Percentiles rank a stretch among this genome's conserved stretches.
Conservation (phyloP, 202 grass and related monocot species). For the Sporobolus alterniflorus region DNA sequence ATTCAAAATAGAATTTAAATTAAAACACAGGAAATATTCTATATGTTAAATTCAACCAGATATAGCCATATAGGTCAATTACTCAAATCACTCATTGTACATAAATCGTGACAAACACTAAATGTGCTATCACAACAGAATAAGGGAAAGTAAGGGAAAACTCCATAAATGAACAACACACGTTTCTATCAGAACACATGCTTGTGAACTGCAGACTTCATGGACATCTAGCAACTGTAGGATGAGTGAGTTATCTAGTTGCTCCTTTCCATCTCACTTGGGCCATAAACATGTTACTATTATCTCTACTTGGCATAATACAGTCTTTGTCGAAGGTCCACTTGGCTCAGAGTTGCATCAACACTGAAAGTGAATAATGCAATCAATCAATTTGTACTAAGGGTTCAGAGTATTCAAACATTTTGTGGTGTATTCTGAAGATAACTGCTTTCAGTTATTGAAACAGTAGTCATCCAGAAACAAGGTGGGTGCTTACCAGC, state of each 20-base stretch:
- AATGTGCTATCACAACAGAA: no score
- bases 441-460: neutral
- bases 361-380: conserved; percentile 40
- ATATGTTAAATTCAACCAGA: no score
- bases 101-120: no score
- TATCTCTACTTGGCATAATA: conserved; percentile 30
- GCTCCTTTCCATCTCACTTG: neutral
- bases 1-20: no score
- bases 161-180: no score
- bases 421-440: neutral
- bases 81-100: no score
- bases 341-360: conserved; percentile 28
- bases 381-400: neutral
- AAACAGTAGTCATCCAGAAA: neutral
- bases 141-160: no score
- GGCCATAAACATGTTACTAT: neutral
- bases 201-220: neutral
- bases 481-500: conserved; percentile 48
- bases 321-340: conserved; percentile 51
- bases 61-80: no score
- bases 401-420: neutral
- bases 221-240: neutral
- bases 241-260: neutral
- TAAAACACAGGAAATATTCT: no score
- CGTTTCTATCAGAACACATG: neutral